Base-by-base conservation (phyloP, 148 eudicot species). In the Gaultheria prostrata region DNA sequence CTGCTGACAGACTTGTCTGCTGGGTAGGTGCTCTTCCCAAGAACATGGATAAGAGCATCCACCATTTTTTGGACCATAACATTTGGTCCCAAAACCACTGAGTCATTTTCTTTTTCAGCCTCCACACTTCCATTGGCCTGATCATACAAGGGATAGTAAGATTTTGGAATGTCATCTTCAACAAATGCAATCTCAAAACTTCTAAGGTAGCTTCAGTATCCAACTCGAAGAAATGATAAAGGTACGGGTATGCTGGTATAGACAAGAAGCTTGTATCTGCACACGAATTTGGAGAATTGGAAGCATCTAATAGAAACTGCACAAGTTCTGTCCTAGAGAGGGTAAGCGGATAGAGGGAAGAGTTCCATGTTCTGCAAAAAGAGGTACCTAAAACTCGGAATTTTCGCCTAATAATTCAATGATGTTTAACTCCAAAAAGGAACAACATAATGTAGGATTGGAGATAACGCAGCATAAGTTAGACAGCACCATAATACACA, bases 201-300 rank as follows among this genome's bases (percentile, higher is more conserved):
- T 93, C 94, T 85, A 95, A 90, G 76, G 98, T 92, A 88, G 98
- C 94, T 84, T 93, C 98, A 13, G 95, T 91, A 78, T 95, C 98
- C 80, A 95, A 89, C 82, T 93, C 90, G 79, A 94, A 84, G 65
- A 95, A 88, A 91, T 90, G 90, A 85, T 90, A 89, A 84, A 95
- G 81, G 86, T 95, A 89, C 74, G 88, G 84, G 82, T 85, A 91
- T 80, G 88, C 85, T 78, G 89, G 89, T 24, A 84, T 73, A 30
- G 90, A 87, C 82, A 81, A 85, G 85, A 89, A 79, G 84, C 85
- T 86, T 76, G 91, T 83, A 83, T 80, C 85, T 3, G 82, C 67
- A 82, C 86, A 83, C 14, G 89, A 86, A 85, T 87, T 92, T 84
- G 88, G 88, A 72, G 87, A 90, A 84, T 88, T 90, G n/a, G 97